Percentiles rank a stretch among this genome's conserved stretches.
These are phyloP conservation scores for Waltergamsia citrina DNA, from an alignment of 2,329 filamentous ascomycete genomes.

Conservation along the genomic window DNA sequence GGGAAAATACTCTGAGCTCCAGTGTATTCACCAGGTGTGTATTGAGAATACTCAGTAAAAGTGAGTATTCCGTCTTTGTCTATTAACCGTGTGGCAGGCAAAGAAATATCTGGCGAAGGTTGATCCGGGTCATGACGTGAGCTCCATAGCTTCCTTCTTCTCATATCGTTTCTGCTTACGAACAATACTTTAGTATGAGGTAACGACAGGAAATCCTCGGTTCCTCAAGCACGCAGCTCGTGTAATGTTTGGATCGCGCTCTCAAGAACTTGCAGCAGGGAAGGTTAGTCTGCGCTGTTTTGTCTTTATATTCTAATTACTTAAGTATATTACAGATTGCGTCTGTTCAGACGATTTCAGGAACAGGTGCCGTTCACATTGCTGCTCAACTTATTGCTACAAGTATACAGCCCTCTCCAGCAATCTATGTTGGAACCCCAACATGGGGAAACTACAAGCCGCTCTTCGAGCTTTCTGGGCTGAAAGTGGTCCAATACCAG, in stretches of 20 bases:
- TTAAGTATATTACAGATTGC: conserved; percentile 12
- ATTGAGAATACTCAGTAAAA: too few species aligned
- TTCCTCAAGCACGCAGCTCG: conserved; percentile 18
- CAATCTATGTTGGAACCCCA: conserved; percentile 23
- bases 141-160: too few species aligned
- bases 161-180: not conserved
- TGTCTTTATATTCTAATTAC: too few species aligned
- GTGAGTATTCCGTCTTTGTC: too few species aligned
- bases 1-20: conserved; percentile 19
- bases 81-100: conserved; percentile 9
- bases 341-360: conserved; percentile 26
- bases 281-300: too few species aligned
- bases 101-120: conserved; percentile 10
- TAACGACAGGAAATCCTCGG: conserved; percentile 19
- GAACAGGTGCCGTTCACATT: conserved; percentile 25
- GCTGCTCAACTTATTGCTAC: conserved; percentile 18
- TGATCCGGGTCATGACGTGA: conserved; percentile 16
- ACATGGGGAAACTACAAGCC: conserved; percentile 31
- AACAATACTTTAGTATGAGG: conserved; percentile 16
- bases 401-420: conserved; percentile 3
- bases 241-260: conserved; percentile 18
- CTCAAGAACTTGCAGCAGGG: conserved; percentile 1
- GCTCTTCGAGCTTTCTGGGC: conserved; percentile 21
- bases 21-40: too few species aligned
- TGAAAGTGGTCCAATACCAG: conserved; percentile 17